Conservation (phyloP, 106 monocot genomes). For the Xerophyta viscosa region DNA sequence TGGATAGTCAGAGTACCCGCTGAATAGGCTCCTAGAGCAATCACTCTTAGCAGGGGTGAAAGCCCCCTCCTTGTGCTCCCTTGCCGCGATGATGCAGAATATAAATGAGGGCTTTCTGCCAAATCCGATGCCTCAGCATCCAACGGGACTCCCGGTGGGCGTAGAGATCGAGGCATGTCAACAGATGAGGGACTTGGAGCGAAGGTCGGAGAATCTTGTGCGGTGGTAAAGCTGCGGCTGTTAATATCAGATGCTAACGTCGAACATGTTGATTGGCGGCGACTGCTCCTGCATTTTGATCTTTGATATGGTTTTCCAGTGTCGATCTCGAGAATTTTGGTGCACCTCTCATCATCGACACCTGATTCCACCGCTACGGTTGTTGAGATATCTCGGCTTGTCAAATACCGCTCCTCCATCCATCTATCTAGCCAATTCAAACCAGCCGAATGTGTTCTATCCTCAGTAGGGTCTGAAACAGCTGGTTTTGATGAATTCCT, state of each 20-base stretch:
- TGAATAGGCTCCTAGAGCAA: slow-evolving; percentile 40
- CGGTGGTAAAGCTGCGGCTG: slow-evolving; percentile 27
- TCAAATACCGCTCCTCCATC: slow-evolving; percentile 57
- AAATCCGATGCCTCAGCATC: slow-evolving; percentile 14
- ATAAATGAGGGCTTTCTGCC: slow-evolving; percentile 50
- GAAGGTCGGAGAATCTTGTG: slow-evolving; percentile 43
- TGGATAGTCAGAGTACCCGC: slow-evolving; percentile 51
- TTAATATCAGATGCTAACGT: slow-evolving; percentile 39
- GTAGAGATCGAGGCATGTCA: slow-evolving; percentile 28
- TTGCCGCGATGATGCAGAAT: slow-evolving; percentile 32
- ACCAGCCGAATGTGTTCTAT: slow-evolving; percentile 15
- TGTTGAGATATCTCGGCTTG: slow-evolving; percentile 11
- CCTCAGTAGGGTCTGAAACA: slow-evolving; percentile 7
- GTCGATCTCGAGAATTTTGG: too few species aligned
- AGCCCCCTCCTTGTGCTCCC: slow-evolving; percentile 41
- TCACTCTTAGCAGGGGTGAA: slow-evolving; percentile 65
- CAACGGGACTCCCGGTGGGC: slow-evolving; percentile 18
- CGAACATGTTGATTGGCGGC: slow-evolving; percentile 20
- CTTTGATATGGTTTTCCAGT: slow-evolving; percentile 35
- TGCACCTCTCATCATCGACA: slow-evolving; percentile 46
- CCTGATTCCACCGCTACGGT: neutral
- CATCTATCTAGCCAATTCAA: too few species aligned
- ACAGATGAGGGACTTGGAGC: slow-evolving; percentile 42
- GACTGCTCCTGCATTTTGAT: slow-evolving; percentile 8
- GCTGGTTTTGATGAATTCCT: slow-evolving; percentile 24